phyloP scores from a whole-genome alignment of 371 early-diverging fungal genomes.

The Zychaea mexicana region DNA sequence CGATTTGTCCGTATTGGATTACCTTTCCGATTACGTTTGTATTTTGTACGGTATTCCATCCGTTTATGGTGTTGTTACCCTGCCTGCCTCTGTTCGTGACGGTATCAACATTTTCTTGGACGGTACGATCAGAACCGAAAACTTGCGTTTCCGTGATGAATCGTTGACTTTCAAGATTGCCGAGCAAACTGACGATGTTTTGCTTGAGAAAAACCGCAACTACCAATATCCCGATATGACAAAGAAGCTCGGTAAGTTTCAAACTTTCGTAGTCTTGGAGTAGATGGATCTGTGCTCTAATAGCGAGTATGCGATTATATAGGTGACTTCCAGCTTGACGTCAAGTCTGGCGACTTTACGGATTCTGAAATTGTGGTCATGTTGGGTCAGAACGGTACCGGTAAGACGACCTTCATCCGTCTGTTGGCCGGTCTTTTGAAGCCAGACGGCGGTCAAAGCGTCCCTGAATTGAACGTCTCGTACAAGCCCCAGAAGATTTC shows the following conservation, averaged over 20 bases:
- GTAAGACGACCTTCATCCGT: conserved; percentile 98
- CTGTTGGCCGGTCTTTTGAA: conserved; percentile 92
- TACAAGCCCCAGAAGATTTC: conserved; percentile 99
- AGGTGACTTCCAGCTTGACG: conserved; percentile 83
- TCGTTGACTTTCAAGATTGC: conserved; percentile 95
- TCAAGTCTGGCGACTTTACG: conserved; percentile 90
- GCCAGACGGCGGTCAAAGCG: conserved; percentile 81
- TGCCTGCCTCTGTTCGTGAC: conserved; percentile 98
- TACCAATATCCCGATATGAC: conserved; percentile 90
- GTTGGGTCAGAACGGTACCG: conserved; percentile 99
- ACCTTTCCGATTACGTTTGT: conserved; percentile 99
- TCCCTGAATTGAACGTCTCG: conserved; percentile 90
- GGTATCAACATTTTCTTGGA: conserved; percentile 99
- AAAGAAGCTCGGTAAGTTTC: conserved; percentile 65
- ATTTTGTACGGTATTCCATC: conserved; percentile 98
- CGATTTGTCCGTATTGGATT: conserved; percentile 99
- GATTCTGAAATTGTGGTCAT: conserved; percentile 99
- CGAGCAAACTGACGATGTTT: conserved; percentile 64
- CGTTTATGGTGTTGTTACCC: conserved; percentile 99
- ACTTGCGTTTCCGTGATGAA: conserved; percentile 99
- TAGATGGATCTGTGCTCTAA: not conserved
- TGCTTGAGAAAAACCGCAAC: conserved; percentile 73
- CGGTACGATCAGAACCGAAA: conserved; percentile 99
- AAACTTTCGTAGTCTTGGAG: not conserved
- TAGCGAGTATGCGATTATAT: not conserved